Conservation (phyloP, 1,284 basidiomycete genomes). For the Leccinum angustisporum region DNA sequence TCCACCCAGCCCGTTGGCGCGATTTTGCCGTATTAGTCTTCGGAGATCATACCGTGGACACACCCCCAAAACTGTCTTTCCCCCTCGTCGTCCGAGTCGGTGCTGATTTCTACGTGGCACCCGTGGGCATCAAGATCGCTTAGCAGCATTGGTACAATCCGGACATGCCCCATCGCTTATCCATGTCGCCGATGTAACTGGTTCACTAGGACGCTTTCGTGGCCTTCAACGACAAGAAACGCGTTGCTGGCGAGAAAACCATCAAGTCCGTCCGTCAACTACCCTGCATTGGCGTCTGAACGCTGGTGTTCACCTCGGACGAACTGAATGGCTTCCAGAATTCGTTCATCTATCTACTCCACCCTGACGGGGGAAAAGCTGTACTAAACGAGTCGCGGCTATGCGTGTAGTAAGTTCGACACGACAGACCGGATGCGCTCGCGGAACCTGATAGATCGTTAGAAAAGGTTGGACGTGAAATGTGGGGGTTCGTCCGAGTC, state of each 20-base stretch:
- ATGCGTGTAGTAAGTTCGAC: too few relatives aligned
- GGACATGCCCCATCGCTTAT: conserved; percentile 78
- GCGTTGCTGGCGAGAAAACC: conserved; percentile 49
- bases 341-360: conserved; percentile 6
- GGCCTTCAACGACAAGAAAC: conserved; percentile 30
- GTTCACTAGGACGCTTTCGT: conserved; percentile 12
- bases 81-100: conserved; percentile 42
- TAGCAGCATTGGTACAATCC: conserved; percentile 79
- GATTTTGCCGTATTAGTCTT: conserved; percentile 23
- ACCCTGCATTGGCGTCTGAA: conserved; percentile 62
- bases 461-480: too few relatives aligned
- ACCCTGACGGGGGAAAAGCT: conserved; percentile 45
- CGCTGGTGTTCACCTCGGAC: conserved; percentile 69
- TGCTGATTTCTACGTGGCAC: conserved; percentile 56
- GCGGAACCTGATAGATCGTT: too few relatives aligned
- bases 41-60: conserved; percentile 59
- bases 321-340: conserved; percentile 36
- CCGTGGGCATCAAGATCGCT: conserved; percentile 54
- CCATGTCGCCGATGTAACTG: conserved; percentile 46
- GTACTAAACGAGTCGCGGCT: conserved; percentile 37
- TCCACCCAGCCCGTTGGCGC: conserved; percentile 8
- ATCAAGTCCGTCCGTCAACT: conserved; percentile 46
- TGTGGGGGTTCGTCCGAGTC: too few relatives aligned
- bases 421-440: too few relatives aligned
- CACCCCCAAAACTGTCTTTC: conserved; percentile 40